Conservation (phyloP, 2,329 filamentous ascomycete species). For the Fusarium nodosum region DNA sequence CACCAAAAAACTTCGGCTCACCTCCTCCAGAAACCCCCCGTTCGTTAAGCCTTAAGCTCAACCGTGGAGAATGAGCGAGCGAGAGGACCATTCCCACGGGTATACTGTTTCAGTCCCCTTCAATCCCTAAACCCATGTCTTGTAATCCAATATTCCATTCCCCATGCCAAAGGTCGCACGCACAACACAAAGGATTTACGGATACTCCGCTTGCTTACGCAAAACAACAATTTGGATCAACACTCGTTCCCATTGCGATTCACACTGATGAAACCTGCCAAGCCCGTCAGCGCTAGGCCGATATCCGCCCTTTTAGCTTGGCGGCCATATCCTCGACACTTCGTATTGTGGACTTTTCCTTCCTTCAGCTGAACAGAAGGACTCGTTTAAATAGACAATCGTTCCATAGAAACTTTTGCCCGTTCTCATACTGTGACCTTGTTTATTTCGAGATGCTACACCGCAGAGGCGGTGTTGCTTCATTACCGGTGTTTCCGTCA, state of each 20-base stretch:
- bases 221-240: constrained; percentile 16
- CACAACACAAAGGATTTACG: background rate
- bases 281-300: constrained; percentile 32
- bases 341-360: constrained; percentile 1
- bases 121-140: background rate
- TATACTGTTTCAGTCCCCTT: constrained; percentile 21
- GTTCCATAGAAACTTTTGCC: background rate
- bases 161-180: background rate
- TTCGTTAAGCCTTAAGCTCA: constrained; percentile 9
- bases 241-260: constrained; percentile 10
- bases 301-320: constrained; percentile 19
- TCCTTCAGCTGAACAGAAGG: background rate
- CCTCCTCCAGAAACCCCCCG: background rate
- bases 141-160: background rate
- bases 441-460: background rate
- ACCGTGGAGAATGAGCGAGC: background rate
- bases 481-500: constrained; percentile 21
- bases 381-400: constrained; percentile 1
- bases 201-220: background rate
- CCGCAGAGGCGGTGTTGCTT: background rate
- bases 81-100: constrained; percentile 14
- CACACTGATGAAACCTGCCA: constrained; percentile 32
- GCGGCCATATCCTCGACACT: constrained; percentile 2
- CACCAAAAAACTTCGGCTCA: background rate
- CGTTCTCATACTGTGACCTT: background rate